Base-by-base conservation (phyloP, 495 filamentous ascomycete species). In the Jackrogersella minutella region DNA sequence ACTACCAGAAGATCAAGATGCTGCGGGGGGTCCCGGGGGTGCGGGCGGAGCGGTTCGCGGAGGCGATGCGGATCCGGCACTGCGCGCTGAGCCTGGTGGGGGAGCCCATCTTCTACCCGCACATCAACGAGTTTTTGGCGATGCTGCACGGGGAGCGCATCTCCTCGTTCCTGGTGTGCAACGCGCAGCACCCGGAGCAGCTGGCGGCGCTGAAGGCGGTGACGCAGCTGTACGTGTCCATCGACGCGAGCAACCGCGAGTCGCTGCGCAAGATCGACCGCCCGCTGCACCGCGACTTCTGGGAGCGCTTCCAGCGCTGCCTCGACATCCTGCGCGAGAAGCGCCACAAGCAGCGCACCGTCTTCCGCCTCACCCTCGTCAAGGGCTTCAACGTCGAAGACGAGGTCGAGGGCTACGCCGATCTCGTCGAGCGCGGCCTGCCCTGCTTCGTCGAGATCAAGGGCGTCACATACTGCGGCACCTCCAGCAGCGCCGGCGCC, bases 1-100 rank as follows among this genome's bases (percentile, higher is more conserved):
- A 98, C 77, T 96, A 97, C 81, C 86, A 92, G 72, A 98, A 98
- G 77, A 97, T 98, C 79, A 96, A 96, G 76, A 92, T 95, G 91
- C 83, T 98, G 84, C 89, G 90, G 51, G 94, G 93, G 50, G 90
- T 98, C 1, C 94, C 94, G 0, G 94, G 94, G 7, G 92, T 98
- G 5, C 85, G 94, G 7, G 91, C 94, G 0, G 94, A 97, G 76
- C 84, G 94, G 11, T 97, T 96, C 71, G 88, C 87, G 3, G 94
- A 97, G 77, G 94, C 93, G 0, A 93, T 97, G 90, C 84, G 87
- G 24, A 96, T 98, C 63, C 85, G 91, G 1, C 94, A 98, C 76
- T 98, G 94, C 75, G 94, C 94, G 0, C 80, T 98, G 17, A 90
- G 86, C 71, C 82, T 98, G 40, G 94, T 98, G 34, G 94, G 94